Base-by-base conservation (phyloP, 768 basidiomycete genomes). In the Auricularia cornea region DNA sequence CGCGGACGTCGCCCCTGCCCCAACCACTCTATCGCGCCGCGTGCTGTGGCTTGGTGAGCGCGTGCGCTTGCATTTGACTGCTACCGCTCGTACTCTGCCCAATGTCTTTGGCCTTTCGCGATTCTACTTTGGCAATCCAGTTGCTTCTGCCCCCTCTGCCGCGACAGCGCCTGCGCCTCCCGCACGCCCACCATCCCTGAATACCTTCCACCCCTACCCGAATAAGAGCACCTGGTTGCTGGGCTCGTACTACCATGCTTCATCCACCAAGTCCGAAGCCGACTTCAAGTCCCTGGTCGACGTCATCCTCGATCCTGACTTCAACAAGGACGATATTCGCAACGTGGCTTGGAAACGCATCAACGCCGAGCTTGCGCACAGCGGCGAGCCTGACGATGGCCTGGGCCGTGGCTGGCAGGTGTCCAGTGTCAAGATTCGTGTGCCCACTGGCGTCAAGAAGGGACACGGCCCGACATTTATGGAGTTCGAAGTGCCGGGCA, bases 281-380 rank as follows among this genome's bases (percentile, higher is more conserved):
- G 23, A 23, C 44, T 48, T 48, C 44, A 20, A 20, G 18, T 18
- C 44, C 5, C 44, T 48, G 5, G 18, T 48, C 18, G 64, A 68
- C n/a, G 65, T 69, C 48, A 51, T 66, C 23, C 61, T 64, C 3
- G 44, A 70, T 41, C 44, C 56, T 0, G 61, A 64, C 8, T 70
- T 71, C 62, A 44, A 63, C 2, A 4, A 62, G 10, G 59, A 65
- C 0, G 72, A 73, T 57, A 59, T 72, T 29, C 38, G 40, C 6
- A 68, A 51, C 3, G 64, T 70, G 5, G 67, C 72, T 62, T 73
- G 70, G 32, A 68, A 72, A n/a, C 64, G 60, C 16, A 64, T 73
- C 20, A 69, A 72, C 63, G 51, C 61, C 1, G 32, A 65, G 51
- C 56, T 72, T 8, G 68, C 62, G 0, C 29, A 66, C 52, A 65